phyloP scores from a whole-genome alignment of 305 asterid genomes.

The Stenogyne calaminthoides region DNA sequence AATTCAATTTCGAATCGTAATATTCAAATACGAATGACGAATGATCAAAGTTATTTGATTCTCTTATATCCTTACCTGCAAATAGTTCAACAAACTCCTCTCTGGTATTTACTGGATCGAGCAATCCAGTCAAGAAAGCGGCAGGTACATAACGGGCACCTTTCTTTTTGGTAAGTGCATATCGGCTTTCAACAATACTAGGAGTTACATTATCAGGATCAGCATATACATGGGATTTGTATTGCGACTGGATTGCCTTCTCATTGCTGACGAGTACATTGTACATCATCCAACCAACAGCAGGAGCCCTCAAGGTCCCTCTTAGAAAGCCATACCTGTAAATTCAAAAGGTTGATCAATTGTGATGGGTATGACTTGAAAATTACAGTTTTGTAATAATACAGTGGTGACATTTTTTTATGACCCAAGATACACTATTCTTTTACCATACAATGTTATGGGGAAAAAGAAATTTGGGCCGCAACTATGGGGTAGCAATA shows the following conservation, averaged over 20 bases:
- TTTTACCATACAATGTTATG: slow-evolving; percentile 1
- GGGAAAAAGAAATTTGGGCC: neutral
- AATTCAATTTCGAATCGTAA: too few species aligned
- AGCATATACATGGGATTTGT: slow-evolving; percentile 93
- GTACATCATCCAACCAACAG: slow-evolving; percentile 99
- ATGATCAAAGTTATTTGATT: too few species aligned
- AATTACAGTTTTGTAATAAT: slow-evolving; percentile 8
- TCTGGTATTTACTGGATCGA: slow-evolving; percentile 80
- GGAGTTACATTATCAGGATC: slow-evolving; percentile 86
- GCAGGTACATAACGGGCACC: slow-evolving; percentile 98
- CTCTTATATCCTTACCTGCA: slow-evolving; percentile 27
- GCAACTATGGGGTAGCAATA: neutral
- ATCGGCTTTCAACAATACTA: slow-evolving; percentile 66
- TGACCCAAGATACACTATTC: neutral
- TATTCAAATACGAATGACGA: too few species aligned
- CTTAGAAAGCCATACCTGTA: slow-evolving; percentile 84
- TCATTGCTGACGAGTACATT: slow-evolving; percentile 93
- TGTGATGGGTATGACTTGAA: neutral
- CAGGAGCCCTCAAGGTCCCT: slow-evolving; percentile 92
- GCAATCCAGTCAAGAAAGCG: slow-evolving; percentile 91
- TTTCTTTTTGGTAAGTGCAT: slow-evolving; percentile 66
- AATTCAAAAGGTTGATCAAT: slow-evolving; percentile 13
- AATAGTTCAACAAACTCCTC: slow-evolving; percentile 80
- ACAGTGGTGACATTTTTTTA: neutral
- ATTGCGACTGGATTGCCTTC: slow-evolving; percentile 87